These are phyloP conservation scores for Zea luxurians DNA, from an alignment of 176 grass and related monocot genomes.

Conservation along the genomic window DNA sequence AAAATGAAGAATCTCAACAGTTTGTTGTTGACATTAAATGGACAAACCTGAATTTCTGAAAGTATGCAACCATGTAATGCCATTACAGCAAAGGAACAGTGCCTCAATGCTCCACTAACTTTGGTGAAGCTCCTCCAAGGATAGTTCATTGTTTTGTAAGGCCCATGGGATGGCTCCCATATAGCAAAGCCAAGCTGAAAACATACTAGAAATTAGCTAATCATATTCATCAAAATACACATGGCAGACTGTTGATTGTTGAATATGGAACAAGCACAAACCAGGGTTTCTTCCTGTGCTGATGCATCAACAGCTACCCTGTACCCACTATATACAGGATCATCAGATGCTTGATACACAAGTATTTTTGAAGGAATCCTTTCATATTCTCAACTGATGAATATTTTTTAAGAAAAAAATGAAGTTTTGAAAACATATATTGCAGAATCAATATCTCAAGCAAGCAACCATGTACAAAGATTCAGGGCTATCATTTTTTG, in stretches of 20 bases:
- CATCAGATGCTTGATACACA: slow-evolving; percentile 88
- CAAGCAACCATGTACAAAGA: no score
- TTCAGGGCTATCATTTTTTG: no score
- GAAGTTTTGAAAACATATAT: no score
- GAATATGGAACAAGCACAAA: background rate
- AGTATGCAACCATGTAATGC: slow-evolving; percentile 72
- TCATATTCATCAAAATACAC: slow-evolving; percentile 29
- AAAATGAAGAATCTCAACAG: slow-evolving; percentile 20
- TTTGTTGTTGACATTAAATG: background rate
- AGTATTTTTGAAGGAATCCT: slow-evolving; percentile 94
- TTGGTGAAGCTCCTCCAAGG: slow-evolving; percentile 79
- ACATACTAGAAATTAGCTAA: slow-evolving; percentile 6
- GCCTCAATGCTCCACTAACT: slow-evolving; percentile 85
- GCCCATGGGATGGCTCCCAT: slow-evolving; percentile 95
- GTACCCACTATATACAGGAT: slow-evolving; percentile 87
- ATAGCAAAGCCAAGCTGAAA: slow-evolving; percentile 81
- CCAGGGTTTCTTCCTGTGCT: slow-evolving; percentile 78
- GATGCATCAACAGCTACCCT: slow-evolving; percentile 79
- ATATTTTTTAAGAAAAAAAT: no score
- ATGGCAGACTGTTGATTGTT: slow-evolving; percentile 11
- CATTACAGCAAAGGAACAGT: slow-evolving; percentile 64
- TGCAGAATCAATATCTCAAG: no score
- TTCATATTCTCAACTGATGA: slow-evolving; percentile 52
- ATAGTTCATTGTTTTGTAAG: slow-evolving; percentile 79
- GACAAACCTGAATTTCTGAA: slow-evolving; percentile 91